Evolutionary conservation across 305 asterid species (phyloP), one percentile per base, ranked within the genome.

Genomic region (Solanum chacoense): DNA sequence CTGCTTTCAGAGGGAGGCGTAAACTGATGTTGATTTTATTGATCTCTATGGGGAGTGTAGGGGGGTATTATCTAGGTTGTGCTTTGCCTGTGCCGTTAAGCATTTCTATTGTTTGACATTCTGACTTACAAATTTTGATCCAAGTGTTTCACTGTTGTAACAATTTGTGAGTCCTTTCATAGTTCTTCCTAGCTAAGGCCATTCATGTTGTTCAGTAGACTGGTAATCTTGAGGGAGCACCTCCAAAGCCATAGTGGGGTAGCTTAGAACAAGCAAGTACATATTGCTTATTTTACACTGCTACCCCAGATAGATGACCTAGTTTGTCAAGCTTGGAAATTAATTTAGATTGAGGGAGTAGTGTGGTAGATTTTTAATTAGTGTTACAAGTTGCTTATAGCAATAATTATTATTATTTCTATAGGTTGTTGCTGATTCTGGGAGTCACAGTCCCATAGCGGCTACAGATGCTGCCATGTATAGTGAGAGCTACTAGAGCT

Each of bases 351-450:
- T 34, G 40, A 18, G 28, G 79, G 37, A 73, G 81, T 74, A 74
- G 26, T 32, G 40, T 74, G 8, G 42, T 74, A 74, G 40, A 3
- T 74, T 18, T 36, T 35, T 74, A 18, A 36, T 74, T 34, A 34
- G 42, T 74, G 26, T 32, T 8, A 20, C 80, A 32, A 22, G 28
- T 74, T 18, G 80, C 80, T 74, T 74, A 20, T 74, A 34, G 8
- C 14, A 10, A 32, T 32, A 69, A 67, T 24, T 11, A 2, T 67
- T 10, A 24, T 69, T 11, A 69, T 69, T 86, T 86, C 85, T 93
- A 89, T 88, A 97, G 98, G 98, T 95, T 87, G 98, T 96, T 78
- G 95, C 98, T 32, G 96, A 93, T 93, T 96, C 98, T 71, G 99
- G 99, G 45, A 97, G 99, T 88, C 96, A 95, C 55, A 97, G 96